Evolutionary conservation across 805 yeast genomes (phyloP).

Genomic region (Kluyveromyces wickerhamii): DNA sequence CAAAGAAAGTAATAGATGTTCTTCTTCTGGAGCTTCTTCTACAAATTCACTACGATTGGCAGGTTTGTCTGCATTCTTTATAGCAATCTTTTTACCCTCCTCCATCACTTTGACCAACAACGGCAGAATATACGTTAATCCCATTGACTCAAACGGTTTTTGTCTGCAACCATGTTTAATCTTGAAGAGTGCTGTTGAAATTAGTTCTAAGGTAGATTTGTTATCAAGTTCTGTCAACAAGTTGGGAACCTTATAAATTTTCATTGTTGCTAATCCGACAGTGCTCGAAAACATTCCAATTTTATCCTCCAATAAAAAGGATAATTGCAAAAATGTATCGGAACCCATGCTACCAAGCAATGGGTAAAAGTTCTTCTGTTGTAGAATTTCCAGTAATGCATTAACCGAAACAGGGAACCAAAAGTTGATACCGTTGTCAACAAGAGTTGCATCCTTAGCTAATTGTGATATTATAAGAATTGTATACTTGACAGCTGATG

Average conservation of each 20-base stretch:
- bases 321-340: conserved; percentile 45
- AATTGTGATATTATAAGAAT: conserved; percentile 47
- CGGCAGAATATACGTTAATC: conserved; percentile 71
- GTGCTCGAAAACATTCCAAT: conserved; percentile 43
- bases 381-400: conserved; percentile 39
- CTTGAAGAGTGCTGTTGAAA: conserved; percentile 65
- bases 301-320: conserved; percentile 44
- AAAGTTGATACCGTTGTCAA: conserved; percentile 52
- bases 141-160: conserved; percentile 55
- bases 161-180: conserved; percentile 70
- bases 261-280: conserved; percentile 63
- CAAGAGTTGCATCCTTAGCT: conserved; percentile 38
- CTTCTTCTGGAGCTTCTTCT: conserved; percentile 85
- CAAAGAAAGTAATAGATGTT: conserved; percentile 66
- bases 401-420: conserved; percentile 72
- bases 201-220: conserved; percentile 45
- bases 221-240: conserved; percentile 40
- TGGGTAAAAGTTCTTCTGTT: conserved; percentile 27
- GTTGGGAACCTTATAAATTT: conserved; percentile 41
- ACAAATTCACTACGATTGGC: conserved; percentile 56
- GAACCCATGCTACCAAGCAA: conserved; percentile 40
- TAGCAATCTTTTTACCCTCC: conserved; percentile 51
- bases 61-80: conserved; percentile 45
- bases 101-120: conserved; percentile 59
- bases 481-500: conserved; percentile 38